Evolutionary conservation across 306 rosid genomes (phyloP).

Genomic region (Acacia acuminata): DNA sequence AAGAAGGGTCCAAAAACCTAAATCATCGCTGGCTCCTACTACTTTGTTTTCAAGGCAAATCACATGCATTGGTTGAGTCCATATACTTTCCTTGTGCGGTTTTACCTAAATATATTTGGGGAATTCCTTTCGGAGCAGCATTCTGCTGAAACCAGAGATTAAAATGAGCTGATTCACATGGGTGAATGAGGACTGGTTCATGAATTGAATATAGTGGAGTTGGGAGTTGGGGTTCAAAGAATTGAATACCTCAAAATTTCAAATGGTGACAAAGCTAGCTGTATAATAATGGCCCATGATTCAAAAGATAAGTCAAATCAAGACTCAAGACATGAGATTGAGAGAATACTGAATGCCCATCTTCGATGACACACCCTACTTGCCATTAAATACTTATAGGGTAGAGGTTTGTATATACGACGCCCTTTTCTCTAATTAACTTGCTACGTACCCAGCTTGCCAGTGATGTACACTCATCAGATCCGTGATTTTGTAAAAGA

Average conservation of each 20-base stretch:
- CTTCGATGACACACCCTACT: not conserved
- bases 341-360: not conserved
- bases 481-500: not conserved
- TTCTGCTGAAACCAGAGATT: not conserved
- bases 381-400: not conserved
- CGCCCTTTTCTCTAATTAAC: not conserved
- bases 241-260: not conserved
- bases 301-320: not conserved
- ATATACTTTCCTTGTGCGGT: not conserved
- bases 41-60: constrained; percentile 27
- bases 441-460: not conserved
- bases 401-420: not conserved
- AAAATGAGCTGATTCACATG: not conserved
- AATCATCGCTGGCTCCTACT: constrained; percentile 34
- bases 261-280: not conserved
- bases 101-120: not conserved
- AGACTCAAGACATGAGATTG: not conserved
- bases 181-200: not conserved
- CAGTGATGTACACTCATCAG: not conserved
- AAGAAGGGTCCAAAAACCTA: constrained; percentile 31
- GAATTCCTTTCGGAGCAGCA: not conserved
- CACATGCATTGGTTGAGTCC: constrained; percentile 36
- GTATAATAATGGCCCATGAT: not conserved
- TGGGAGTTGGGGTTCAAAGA: not conserved
- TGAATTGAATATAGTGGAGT: not conserved